These are phyloP conservation scores for Colletotrichum phormii DNA, from an alignment of 2,329 filamentous ascomycete genomes.

Conservation along the genomic window DNA sequence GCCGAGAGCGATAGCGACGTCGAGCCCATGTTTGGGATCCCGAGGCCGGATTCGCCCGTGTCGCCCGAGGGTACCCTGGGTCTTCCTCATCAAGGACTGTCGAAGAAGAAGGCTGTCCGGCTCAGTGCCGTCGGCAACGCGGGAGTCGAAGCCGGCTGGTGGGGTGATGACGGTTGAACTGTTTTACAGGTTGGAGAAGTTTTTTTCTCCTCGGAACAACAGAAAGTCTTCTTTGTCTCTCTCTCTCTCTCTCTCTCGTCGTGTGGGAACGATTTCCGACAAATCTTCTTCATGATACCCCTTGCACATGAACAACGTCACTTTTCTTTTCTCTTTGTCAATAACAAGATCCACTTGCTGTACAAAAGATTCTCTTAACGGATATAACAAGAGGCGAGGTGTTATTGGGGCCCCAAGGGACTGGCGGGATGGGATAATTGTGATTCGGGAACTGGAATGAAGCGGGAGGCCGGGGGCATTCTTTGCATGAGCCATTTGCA, in stretches of 20 bases:
- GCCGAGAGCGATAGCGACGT: constrained; percentile 40
- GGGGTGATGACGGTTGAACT: constrained; percentile 52
- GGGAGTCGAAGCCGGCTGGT: constrained; percentile 48
- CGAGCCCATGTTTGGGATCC: constrained; percentile 43
- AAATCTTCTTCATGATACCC: constrained; percentile 37
- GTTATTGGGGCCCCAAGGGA: constrained; percentile 5
- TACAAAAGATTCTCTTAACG: constrained; percentile 9
- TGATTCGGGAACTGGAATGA: not conserved
- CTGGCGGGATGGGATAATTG: not conserved
- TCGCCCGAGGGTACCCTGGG: constrained; percentile 34
- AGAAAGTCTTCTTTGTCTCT: not conserved
- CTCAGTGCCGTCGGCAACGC: constrained; percentile 53
- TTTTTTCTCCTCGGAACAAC: not conserved
- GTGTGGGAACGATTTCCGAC: constrained; percentile 7
- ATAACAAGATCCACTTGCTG: constrained; percentile 7
- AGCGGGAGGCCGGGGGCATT: constrained; percentile 20
- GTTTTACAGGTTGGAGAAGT: not conserved
- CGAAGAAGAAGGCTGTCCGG: constrained; percentile 55
- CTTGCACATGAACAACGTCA: constrained; percentile 24
- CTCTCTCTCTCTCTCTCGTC: not conserved
- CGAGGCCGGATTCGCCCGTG: constrained; percentile 52
- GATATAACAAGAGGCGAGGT: constrained; percentile 20
- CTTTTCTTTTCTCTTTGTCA: constrained; percentile 30
- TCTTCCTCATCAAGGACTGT: constrained; percentile 34
- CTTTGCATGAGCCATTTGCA: constrained; percentile 15